Percentiles rank a stretch among this genome's conserved stretches.
Conservation (phyloP, 257 asterid genomes). For the Salvia hispanica region DNA sequence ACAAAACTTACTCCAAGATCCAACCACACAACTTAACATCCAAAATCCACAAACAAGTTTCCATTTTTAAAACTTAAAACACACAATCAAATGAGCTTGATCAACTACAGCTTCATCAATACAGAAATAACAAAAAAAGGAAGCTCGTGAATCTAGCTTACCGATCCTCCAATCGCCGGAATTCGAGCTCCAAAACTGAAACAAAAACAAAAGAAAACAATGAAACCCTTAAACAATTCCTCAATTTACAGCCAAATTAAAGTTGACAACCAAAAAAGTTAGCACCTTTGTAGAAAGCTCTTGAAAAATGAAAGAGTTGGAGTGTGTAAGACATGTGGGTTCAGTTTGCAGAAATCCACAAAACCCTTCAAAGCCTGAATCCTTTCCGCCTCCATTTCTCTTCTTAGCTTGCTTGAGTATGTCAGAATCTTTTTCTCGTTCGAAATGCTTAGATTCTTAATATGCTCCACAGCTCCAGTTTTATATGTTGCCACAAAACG, state of each 20-base stretch:
- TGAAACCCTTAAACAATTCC: not conserved
- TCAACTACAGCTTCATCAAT: not conserved
- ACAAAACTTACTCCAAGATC: not conserved
- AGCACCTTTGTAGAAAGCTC: slow-evolving; percentile 61
- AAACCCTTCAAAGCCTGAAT: slow-evolving; percentile 52
- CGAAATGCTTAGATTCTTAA: not conserved
- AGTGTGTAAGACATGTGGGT: slow-evolving; percentile 50
- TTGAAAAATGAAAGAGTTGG: slow-evolving; percentile 64
- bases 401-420: not conserved
- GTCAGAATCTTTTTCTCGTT: not conserved
- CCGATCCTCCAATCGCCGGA: slow-evolving; percentile 48
- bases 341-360: slow-evolving; percentile 44
- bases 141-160: slow-evolving; percentile 32
- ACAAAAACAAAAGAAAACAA: not conserved
- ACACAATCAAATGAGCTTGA: slow-evolving; percentile 1
- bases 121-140: not conserved
- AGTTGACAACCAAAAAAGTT: not conserved
- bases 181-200: slow-evolving; percentile 63
- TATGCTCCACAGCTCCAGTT: too few species aligned
- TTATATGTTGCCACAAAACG: slow-evolving; percentile 7
- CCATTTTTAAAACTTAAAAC: not conserved
- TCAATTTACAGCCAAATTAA: not conserved
- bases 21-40: slow-evolving; percentile 8
- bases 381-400: slow-evolving; percentile 47
- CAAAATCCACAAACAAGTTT: not conserved